These are phyloP conservation scores for Zygoascus biomembranicola DNA, from an alignment of 805 yeast species.

Conservation along the genomic window DNA sequence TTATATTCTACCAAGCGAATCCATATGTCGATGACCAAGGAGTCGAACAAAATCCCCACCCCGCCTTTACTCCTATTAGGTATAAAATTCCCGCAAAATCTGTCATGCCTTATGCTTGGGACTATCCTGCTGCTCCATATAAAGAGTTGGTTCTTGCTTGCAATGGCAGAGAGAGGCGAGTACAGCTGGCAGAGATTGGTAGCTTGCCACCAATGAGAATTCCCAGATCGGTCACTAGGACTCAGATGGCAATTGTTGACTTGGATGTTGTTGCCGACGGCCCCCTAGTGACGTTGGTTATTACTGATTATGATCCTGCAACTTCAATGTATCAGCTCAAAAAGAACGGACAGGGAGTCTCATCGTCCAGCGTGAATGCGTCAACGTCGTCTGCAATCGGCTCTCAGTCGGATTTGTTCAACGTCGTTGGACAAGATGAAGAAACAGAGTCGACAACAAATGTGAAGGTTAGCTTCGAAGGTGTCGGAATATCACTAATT, in stretches of 20 bases:
- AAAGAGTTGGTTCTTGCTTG: constrained; percentile 72
- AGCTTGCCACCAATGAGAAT: constrained; percentile 78
- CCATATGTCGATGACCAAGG: constrained; percentile 62
- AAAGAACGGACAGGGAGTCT: constrained; percentile 9
- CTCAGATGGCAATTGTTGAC: constrained; percentile 47
- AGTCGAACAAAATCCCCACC: constrained; percentile 42
- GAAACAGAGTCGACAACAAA: constrained; percentile 47
- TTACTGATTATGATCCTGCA: constrained; percentile 73
- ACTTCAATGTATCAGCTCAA: constrained; percentile 62
- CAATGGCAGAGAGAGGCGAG: constrained; percentile 63
- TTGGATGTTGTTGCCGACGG: constrained; percentile 95
- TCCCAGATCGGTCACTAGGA: constrained; percentile 35
- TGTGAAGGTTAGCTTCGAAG: constrained; percentile 56
- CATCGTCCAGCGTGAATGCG: constrained; percentile 10
- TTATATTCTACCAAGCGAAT: constrained; percentile 77
- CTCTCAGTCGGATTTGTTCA: constrained; percentile 11
- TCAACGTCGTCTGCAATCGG: constrained; percentile 14
- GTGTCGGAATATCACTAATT: constrained; percentile 80
- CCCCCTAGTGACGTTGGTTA: constrained; percentile 79
- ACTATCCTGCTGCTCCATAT: constrained; percentile 81
- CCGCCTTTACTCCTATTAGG: constrained; percentile 64
- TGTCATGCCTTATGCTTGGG: constrained; percentile 98
- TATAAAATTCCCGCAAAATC: constrained; percentile 81
- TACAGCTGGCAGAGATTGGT: constrained; percentile 91
- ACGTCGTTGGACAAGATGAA: constrained; percentile 30